These are phyloP conservation scores for Platanthera zijinensis DNA, from an alignment of 106 monocot genomes.

Conservation along the genomic window DNA sequence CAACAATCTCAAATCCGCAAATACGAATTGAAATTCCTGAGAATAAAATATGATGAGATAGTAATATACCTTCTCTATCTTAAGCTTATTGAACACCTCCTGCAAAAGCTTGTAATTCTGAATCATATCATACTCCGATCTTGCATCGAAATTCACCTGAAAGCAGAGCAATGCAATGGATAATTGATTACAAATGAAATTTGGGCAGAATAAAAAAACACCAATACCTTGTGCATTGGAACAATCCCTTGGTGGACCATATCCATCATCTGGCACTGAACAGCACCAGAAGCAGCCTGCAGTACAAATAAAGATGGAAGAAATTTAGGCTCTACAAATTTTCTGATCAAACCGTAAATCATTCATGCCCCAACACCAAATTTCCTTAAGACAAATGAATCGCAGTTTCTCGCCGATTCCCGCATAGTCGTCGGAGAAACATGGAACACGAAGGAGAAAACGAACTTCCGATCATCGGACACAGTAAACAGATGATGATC, in stretches of 20 bases:
- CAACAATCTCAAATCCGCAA: no score
- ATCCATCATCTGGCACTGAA: slow-evolving; percentile 94
- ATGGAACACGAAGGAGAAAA: neutral
- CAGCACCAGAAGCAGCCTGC: slow-evolving; percentile 87
- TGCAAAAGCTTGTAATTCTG: slow-evolving; percentile 89
- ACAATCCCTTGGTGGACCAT: slow-evolving; percentile 79
- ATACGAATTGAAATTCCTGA: neutral
- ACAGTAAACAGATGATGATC: neutral
- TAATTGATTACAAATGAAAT: neutral
- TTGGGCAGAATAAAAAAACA: neutral
- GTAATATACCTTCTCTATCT: slow-evolving; percentile 59
- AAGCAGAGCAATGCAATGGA: slow-evolving; percentile 5
- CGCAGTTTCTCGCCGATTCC: neutral
- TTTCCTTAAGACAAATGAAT: neutral
- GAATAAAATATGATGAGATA: neutral
- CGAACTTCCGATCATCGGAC: neutral
- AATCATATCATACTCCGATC: slow-evolving; percentile 86
- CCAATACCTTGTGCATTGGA: slow-evolving; percentile 80
- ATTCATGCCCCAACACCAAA: neutral
- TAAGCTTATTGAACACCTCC: slow-evolving; percentile 79
- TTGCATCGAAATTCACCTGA: slow-evolving; percentile 95
- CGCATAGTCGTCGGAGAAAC: neutral
- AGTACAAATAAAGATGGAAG: neutral
- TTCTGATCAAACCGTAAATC: neutral
- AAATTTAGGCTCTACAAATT: neutral